These are phyloP conservation scores for Serpula lacrymans DNA, from an alignment of 768 basidiomycete genomes.

Conservation along the genomic window DNA sequence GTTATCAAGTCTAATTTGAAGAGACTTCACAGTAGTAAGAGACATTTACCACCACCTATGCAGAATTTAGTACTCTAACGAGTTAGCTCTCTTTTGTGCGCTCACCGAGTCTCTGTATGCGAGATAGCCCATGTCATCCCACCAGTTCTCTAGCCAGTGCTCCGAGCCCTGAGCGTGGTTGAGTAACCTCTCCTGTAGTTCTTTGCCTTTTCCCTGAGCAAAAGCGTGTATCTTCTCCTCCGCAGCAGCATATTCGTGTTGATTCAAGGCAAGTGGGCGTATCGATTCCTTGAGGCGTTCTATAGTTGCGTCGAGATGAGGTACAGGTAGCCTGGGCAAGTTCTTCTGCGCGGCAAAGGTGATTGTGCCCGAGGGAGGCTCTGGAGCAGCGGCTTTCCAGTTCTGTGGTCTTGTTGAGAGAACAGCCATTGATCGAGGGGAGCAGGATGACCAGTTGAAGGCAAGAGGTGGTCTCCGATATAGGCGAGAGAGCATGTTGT, in stretches of 20 bases:
- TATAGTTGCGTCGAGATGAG: constrained; percentile 63
- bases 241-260: constrained; percentile 52
- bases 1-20: not conserved
- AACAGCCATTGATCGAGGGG: too few species aligned
- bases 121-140: constrained; percentile 84
- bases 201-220: constrained; percentile 40
- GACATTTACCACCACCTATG: constrained; percentile 81
- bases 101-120: constrained; percentile 82
- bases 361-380: constrained; percentile 44
- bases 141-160: constrained; percentile 94
- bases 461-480: too few species aligned
- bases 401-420: constrained; percentile 40
- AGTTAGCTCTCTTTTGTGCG: too few species aligned
- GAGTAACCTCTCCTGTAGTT: constrained; percentile 65
- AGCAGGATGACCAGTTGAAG: too few species aligned
- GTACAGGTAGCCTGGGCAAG: constrained; percentile 76
- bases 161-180: constrained; percentile 48
- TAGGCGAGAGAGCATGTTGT: too few species aligned
- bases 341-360: constrained; percentile 65
- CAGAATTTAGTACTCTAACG: not conserved
- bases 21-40: constrained; percentile 81
- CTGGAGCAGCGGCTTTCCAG: constrained; percentile 75
- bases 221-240: constrained; percentile 69
- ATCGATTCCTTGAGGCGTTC: constrained; percentile 66
- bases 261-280: constrained; percentile 66